Evolutionary conservation across 2,329 filamentous ascomycete species (phyloP), one percentile per base, ranked within the genome.

Genomic region (Talaromyces piceae): DNA sequence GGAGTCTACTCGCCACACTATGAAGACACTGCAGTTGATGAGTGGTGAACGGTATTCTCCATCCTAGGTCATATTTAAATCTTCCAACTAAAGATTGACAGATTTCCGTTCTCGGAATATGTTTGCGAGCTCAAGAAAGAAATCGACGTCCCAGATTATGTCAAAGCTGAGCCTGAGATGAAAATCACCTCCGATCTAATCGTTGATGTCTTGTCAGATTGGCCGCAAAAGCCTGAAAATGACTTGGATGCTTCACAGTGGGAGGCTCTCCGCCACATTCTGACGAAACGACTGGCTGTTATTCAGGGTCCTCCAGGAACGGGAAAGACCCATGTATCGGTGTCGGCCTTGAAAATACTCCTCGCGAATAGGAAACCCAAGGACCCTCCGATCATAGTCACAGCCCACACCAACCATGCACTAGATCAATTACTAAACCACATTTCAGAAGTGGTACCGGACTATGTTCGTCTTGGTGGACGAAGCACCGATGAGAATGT

Each of bases 381-480:
- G 0, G 81, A 84, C 52, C 77, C 83, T 7, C 87, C 87, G 0
- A 83, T 96, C 26, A 76, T 95, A 18, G 75, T 95, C 3, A 80
- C 89, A 0, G 89, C 88, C 6, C 89, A 95, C 60, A 96, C 90
- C 0, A 96, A 96, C 53, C 89, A 95, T 66, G 90, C 90, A 0
- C 72, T 95, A 0, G 90, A 96, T 59, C 90, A 95, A 62, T 73
- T 96, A 0, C 73, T 95, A 0, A 70, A 72, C 1, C 80, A 84
- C 50, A 75, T 89, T 13, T 73, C 81, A 1, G 62, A 71, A 5
- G 86, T 85, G 57, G 83, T 86, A 58, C 66, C 70, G 0, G 76
- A 80, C 1, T 83, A 90, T 52, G 70, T 85, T 45, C 78, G 84
- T 7, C 68, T 88, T 8, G 89, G 89, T 39, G 82, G 84, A 2